Conservation (phyloP, 139 green algal species). For the Closterium sp. region DNA sequence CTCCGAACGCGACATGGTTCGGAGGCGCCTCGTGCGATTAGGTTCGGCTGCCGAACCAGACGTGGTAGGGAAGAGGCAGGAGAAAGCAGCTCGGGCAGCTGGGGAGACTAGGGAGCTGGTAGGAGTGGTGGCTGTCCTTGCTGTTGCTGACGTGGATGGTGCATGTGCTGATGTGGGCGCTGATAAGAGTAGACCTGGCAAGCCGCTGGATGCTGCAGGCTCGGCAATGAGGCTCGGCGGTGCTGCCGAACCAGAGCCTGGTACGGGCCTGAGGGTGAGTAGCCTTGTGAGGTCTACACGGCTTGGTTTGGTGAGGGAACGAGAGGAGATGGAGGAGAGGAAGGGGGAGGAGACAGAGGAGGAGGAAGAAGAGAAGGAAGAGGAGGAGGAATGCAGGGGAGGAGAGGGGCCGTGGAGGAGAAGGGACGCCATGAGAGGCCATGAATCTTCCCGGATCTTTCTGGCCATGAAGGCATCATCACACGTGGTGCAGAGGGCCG, state of each 20-base stretch:
- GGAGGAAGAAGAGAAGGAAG: neutral
- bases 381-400: neutral
- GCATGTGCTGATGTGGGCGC: neutral
- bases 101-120: neutral
- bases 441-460: neutral
- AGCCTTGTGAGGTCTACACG: neutral
- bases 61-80: neutral
- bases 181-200: neutral
- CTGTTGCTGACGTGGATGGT: neutral
- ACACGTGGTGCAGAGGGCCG: neutral
- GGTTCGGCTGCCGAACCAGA: neutral
- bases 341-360: neutral
- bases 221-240: neutral
- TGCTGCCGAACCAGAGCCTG: neutral
- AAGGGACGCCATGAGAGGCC: neutral
- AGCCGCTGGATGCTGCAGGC: neutral
- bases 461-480: neutral
- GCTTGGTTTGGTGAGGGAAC: neutral
- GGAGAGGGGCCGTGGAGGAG: neutral
- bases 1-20: neutral
- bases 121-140: neutral
- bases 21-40: neutral
- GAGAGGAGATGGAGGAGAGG: neutral
- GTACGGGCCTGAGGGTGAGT: neutral
- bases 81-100: neutral